Evolutionary conservation across 805 yeast species (phyloP), one percentile per base, ranked within the genome.

Genomic region (Scheffersomyces spartinae): DNA sequence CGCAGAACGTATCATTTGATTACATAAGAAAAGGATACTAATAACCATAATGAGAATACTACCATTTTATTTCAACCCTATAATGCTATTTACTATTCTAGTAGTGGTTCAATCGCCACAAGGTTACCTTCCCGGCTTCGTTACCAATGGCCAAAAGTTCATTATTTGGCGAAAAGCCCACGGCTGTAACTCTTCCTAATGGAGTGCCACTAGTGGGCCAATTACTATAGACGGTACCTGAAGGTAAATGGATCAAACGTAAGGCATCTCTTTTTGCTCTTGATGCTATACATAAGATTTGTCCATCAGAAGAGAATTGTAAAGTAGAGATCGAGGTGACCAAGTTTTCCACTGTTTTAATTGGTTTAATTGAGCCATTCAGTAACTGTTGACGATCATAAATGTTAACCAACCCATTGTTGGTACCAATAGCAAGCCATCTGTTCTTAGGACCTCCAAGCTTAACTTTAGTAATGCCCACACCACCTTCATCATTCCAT

Each of bases 141-240:
- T 86, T 88, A 34, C 95, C 98, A 1, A 84, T 71, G 10, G 86
- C 83, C 25, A 91, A 49, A 75, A 86, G 71, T 51, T 83, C 91
- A 31, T 75, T 72, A 34, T 71, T 71, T 15, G 91, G 84, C 21
- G 93, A 74, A 51, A 88, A 88, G 9, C 73, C 69, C 3, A 74
- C 77, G 10, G 75, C 53, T 0, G 95, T 82, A 17, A 91, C 95
- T 38, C 78, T 74, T n/a, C 98, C 99, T 38, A 91, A 65, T 7
- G 98, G 97, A 1, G 98, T 88, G 5, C 85, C 85, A 26, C 88
- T 75, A 2, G 97, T 91, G 10, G 99, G 99, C 98, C 98, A 91
- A 59, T 91, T 91, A 25, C 75, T 64, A 55, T 75, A 91, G 5
- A 83, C 94, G 11, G 82, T 70, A 36, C 88, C 83, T 14, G 81